Evolutionary conservation across 1,139 yeast genomes (phyloP).

Genomic region (Fermentozyma sake): DNA sequence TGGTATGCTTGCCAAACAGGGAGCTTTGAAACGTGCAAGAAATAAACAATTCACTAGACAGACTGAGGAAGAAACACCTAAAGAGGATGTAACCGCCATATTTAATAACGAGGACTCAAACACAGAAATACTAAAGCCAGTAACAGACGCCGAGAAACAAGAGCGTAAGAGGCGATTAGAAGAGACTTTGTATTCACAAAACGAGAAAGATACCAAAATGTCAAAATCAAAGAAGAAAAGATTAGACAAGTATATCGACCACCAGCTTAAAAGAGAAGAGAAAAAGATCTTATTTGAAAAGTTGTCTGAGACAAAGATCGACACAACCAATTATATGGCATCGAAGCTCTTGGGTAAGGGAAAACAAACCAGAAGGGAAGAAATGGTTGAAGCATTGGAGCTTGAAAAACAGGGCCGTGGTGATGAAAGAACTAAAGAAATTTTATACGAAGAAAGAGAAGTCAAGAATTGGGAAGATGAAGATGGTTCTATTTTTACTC

Average conservation of each 20-base stretch:
- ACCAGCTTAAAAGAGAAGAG: slow-evolving; percentile 86
- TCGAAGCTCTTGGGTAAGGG: slow-evolving; percentile 79
- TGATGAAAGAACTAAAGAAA: slow-evolving; percentile 55
- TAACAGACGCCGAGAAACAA: slow-evolving; percentile 53
- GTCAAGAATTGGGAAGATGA: slow-evolving; percentile 62
- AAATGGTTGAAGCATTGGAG: slow-evolving; percentile 68
- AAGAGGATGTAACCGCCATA: slow-evolving; percentile 6
- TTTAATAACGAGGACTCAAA: slow-evolving; percentile 43
- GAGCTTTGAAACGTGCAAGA: slow-evolving; percentile 61
- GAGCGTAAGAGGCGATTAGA: slow-evolving; percentile 64
- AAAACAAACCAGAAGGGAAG: slow-evolving; percentile 64
- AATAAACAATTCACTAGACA: slow-evolving; percentile 62
- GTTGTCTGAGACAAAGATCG: slow-evolving; percentile 66
- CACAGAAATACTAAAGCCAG: slow-evolving; percentile 51
- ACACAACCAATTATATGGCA: slow-evolving; percentile 63
- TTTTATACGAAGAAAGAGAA: slow-evolving; percentile 67
- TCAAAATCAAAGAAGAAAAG: slow-evolving; percentile 74
- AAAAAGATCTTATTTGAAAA: slow-evolving; percentile 74
- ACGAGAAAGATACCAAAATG: slow-evolving; percentile 60
- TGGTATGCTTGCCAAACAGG: slow-evolving; percentile 80
- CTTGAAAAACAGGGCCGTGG: slow-evolving; percentile 73
- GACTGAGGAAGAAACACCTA: slow-evolving; percentile 27
- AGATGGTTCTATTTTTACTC: too few relatives aligned
- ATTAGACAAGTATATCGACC: slow-evolving; percentile 74
- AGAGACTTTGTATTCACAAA: slow-evolving; percentile 50